Conservation (phyloP, 108 stramenopile genomes). For the Heterococcus sp. region DNA sequence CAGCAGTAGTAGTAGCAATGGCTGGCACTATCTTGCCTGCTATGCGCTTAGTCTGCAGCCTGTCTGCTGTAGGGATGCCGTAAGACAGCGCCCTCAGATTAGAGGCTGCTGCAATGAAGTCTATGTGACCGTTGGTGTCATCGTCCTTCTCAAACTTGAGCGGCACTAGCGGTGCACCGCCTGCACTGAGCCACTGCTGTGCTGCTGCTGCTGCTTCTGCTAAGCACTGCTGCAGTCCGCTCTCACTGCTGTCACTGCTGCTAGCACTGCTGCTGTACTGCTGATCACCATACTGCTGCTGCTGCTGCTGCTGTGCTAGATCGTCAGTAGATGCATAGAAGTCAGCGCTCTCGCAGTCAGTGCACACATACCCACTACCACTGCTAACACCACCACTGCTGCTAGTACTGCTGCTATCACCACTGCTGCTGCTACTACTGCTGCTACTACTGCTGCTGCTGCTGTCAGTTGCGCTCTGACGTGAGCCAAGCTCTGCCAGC, state of each 20-base stretch:
- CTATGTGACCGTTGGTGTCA: conserved; percentile 56
- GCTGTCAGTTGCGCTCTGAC: not conserved
- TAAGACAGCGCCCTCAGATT: conserved; percentile 49
- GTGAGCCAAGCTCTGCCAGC: not conserved
- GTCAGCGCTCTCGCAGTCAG: too few relatives aligned
- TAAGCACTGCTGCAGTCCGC: not conserved
- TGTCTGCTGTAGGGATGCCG: conserved; percentile 40
- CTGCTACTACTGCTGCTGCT: too few relatives aligned
- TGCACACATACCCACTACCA: too few relatives aligned
- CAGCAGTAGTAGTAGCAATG: conserved; percentile 54
- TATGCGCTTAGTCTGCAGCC: conserved; percentile 44
- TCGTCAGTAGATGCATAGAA: too few relatives aligned
- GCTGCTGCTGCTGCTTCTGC: not conserved
- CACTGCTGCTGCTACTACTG: not conserved
- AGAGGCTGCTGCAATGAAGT: conserved; percentile 48
- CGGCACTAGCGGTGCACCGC: conserved; percentile 7
- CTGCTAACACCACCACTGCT: not conserved
- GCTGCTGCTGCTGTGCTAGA: not conserved
- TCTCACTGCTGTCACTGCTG: not conserved
- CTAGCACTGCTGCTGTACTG: not conserved
- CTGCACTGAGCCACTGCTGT: not conserved
- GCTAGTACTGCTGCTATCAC: not conserved
- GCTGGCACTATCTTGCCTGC: conserved; percentile 53
- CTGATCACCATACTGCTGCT: not conserved
- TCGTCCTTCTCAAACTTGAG: conserved; percentile 65